Percentiles rank a stretch among this genome's conserved stretches.
Evolutionary conservation across 805 yeast species (phyloP).

Genomic region (Monosporozyma aquatica): DNA sequence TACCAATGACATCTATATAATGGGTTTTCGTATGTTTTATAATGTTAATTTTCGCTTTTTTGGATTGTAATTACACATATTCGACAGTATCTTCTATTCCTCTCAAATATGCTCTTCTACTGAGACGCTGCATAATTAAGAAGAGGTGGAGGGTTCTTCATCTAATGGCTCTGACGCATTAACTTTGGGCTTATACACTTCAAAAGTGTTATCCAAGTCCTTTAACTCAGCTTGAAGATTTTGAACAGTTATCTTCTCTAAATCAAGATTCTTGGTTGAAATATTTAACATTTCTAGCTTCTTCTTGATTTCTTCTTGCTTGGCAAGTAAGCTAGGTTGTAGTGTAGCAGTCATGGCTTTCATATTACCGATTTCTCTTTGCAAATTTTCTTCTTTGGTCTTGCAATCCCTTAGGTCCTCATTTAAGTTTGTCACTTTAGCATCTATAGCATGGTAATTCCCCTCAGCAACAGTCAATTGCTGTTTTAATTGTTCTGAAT

Average conservation of each 20-base stretch:
- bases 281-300: constrained; percentile 22
- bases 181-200: background rate
- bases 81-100: no score
- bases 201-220: constrained; percentile 17
- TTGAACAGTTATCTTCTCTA: constrained; percentile 41
- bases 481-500: constrained; percentile 49
- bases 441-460: constrained; percentile 57
- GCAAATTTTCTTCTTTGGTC: constrained; percentile 51
- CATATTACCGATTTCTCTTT: constrained; percentile 57
- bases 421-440: constrained; percentile 53
- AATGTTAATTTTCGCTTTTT: no score
- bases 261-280: constrained; percentile 49
- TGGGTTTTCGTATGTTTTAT: no score
- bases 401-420: constrained; percentile 56
- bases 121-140: no score
- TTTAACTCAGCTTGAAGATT: constrained; percentile 36
- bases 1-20: no score
- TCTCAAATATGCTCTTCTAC: no score
- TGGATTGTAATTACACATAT: no score
- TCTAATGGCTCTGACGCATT: no score
- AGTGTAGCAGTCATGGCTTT: constrained; percentile 59
- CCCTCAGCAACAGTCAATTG: constrained; percentile 75
- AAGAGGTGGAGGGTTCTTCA: no score
- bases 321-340: constrained; percentile 43
- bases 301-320: constrained; percentile 39